Evolutionary conservation across 192 early-diverging fungal genomes (phyloP).

Genomic region (Hyaloraphidium curvatum): DNA sequence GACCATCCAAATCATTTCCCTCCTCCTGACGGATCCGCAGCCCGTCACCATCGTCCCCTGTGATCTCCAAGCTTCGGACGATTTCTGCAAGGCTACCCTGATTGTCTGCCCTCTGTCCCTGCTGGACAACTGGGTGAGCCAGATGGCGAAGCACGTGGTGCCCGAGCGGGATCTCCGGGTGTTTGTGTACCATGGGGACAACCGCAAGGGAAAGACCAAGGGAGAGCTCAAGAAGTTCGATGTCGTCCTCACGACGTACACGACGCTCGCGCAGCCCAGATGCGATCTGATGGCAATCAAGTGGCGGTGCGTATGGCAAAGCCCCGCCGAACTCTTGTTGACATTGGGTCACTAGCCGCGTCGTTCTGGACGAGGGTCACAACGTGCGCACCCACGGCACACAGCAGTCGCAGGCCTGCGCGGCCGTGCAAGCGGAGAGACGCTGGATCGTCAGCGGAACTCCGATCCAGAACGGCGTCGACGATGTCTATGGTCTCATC

Average conservation of each 20-base stretch:
- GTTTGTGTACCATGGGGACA: not conserved
- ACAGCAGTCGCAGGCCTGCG: not conserved
- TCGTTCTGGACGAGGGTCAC: constrained; percentile 5
- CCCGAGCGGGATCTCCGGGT: not conserved
- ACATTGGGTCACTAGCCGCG: too few relatives aligned
- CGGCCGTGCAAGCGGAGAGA: not conserved
- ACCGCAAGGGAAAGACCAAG: not conserved
- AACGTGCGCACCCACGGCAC: not conserved
- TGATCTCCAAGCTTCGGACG: not conserved
- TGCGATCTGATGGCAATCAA: not conserved
- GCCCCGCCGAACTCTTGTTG: too few relatives aligned
- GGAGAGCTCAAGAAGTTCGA: not conserved
- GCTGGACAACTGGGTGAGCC: not conserved
- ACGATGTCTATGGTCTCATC: constrained; percentile 1
- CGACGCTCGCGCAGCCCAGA: not conserved
- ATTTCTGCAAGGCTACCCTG: constrained; percentile 2
- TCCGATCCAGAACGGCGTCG: not conserved
- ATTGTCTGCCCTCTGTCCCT: not conserved
- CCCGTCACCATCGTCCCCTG: not conserved
- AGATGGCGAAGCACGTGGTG: not conserved
- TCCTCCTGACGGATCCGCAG: not conserved
- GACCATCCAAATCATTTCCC: too few relatives aligned
- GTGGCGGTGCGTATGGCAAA: too few relatives aligned
- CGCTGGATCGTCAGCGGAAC: not conserved
- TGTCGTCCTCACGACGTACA: constrained; percentile 1